A percentile compares a stretch with the other conserved stretches of the same genome.
Conservation (phyloP, 306 rosid genomes). For the Ceratonia siliqua region DNA sequence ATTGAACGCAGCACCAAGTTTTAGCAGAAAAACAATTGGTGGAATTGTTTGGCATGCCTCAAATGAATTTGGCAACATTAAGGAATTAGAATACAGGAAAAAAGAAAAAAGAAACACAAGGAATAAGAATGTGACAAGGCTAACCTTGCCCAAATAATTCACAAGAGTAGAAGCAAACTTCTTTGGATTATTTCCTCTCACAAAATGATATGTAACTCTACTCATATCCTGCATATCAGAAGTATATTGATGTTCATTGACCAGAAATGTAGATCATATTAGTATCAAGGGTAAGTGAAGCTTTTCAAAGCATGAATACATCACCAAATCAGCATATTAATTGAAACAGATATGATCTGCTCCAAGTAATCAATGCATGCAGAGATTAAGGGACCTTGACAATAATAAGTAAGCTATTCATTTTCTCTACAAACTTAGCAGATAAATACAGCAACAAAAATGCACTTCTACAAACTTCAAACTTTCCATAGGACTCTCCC, state of each 20-base stretch:
- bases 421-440: not conserved
- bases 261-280: slow-evolving; percentile 10
- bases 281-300: slow-evolving; percentile 23
- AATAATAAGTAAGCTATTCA: not conserved
- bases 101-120: not conserved
- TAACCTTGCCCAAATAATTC: slow-evolving; percentile 88
- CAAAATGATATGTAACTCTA: slow-evolving; percentile 75
- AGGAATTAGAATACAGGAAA: not conserved
- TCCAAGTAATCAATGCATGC: slow-evolving; percentile 23
- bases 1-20: slow-evolving; percentile 22
- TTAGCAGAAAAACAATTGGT: slow-evolving; percentile 18
- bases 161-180: slow-evolving; percentile 78
- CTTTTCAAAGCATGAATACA: slow-evolving; percentile 28
- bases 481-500: too few species aligned
- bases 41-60: slow-evolving; percentile 20
- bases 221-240: slow-evolving; percentile 81
- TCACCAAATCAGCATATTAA: not conserved
- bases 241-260: slow-evolving; percentile 17
- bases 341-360: not conserved
- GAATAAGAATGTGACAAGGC: slow-evolving; percentile 2
- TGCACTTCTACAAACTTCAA: not conserved
- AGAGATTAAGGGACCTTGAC: not conserved
- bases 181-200: slow-evolving; percentile 79
- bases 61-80: slow-evolving; percentile 8
- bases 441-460: not conserved